phyloP scores from a whole-genome alignment of 371 early-diverging fungal species.

The Rozella allomycis region DNA sequence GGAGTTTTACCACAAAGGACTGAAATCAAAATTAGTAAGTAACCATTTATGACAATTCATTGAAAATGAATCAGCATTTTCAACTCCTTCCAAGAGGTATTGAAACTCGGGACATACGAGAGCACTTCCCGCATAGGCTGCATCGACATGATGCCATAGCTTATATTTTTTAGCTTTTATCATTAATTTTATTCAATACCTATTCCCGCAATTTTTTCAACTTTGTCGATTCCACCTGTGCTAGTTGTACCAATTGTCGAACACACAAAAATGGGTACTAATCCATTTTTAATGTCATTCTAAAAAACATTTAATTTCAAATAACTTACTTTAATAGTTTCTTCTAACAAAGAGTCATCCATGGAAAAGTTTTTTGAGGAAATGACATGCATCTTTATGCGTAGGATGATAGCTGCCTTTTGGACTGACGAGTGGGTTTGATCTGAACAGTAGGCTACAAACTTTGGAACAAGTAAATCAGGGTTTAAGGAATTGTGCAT shows the following conservation, averaged over 20 bases:
- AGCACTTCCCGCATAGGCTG: slow-evolving; percentile 35
- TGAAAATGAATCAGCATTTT: slow-evolving; percentile 23
- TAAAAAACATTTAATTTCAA: no score
- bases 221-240: slow-evolving; percentile 22
- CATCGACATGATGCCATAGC: slow-evolving; percentile 33
- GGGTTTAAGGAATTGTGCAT: no score
- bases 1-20: slow-evolving; percentile 21
- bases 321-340: slow-evolving; percentile 6
- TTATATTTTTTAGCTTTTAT: background rate
- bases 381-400: slow-evolving; percentile 10
- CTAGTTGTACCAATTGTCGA: slow-evolving; percentile 37
- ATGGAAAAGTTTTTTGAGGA: slow-evolving; percentile 9
- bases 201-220: slow-evolving; percentile 20
- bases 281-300: slow-evolving; percentile 17
- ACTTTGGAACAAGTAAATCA: slow-evolving; percentile 9
- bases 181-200: slow-evolving; percentile 5
- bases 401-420: slow-evolving; percentile 23
- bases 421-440: slow-evolving; percentile 23
- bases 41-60: slow-evolving; percentile 38
- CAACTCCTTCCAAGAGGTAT: slow-evolving; percentile 12
- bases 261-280: slow-evolving; percentile 30
- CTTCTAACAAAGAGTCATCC: slow-evolving; percentile 9
- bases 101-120: slow-evolving; percentile 27
- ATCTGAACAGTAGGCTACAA: slow-evolving; percentile 31
- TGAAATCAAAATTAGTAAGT: slow-evolving; percentile 26